Evolutionary conservation across 176 grass and related monocot species (phyloP).

Genomic region (Rhynchospora breviuscula): DNA sequence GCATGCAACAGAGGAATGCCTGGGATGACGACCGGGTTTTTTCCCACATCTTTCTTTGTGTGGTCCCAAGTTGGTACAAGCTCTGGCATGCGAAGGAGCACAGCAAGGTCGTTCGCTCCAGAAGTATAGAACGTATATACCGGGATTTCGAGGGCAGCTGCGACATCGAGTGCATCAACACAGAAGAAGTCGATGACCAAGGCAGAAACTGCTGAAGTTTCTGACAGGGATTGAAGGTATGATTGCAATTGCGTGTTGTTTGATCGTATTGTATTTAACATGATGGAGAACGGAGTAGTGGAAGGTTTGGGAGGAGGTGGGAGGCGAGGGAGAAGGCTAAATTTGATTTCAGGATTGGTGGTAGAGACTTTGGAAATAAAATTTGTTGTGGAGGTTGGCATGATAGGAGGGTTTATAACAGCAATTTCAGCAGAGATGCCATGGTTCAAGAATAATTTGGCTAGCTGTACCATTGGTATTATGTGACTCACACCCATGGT

Average conservation of each 20-base stretch:
- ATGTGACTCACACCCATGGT: slow-evolving; percentile 35
- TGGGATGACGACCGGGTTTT: slow-evolving; percentile 21
- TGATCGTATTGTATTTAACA: background rate
- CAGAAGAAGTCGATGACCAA: slow-evolving; percentile 34
- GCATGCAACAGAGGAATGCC: slow-evolving; percentile 35
- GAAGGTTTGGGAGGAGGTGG: background rate
- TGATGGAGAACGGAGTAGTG: background rate
- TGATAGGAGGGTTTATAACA: slow-evolving; percentile 19
- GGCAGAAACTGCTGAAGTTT: background rate
- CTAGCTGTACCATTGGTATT: slow-evolving; percentile 42
- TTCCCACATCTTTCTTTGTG: slow-evolving; percentile 22
- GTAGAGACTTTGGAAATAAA: slow-evolving; percentile 24
- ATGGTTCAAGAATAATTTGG: slow-evolving; percentile 17
- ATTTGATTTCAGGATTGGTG: slow-evolving; percentile 24
- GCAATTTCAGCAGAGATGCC: slow-evolving; percentile 25
- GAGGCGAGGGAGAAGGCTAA: slow-evolving; percentile 23
- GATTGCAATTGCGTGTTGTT: slow-evolving; percentile 23
- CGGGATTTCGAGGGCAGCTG: slow-evolving; percentile 33
- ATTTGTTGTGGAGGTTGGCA: background rate
- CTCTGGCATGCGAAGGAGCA: slow-evolving; percentile 1
- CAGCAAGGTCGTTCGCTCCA: slow-evolving; percentile 27
- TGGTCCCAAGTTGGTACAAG: background rate
- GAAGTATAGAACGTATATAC: slow-evolving; percentile 18
- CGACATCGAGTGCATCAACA: slow-evolving; percentile 12
- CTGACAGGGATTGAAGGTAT: slow-evolving; percentile 25